Evolutionary conservation across 1,284 basidiomycete genomes (phyloP).

Genomic region (Marasmius oreades): DNA sequence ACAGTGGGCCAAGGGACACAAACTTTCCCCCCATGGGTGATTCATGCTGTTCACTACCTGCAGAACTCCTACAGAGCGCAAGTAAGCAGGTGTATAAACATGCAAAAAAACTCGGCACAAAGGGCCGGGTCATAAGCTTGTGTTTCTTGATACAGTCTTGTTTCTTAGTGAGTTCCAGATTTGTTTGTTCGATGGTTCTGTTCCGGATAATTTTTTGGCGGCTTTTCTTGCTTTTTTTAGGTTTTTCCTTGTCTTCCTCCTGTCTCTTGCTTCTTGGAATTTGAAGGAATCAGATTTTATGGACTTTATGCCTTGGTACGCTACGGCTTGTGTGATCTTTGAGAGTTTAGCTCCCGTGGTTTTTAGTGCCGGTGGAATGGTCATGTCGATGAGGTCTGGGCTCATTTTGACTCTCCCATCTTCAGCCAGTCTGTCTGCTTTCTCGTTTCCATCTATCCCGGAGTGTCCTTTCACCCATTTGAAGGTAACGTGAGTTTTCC

Average conservation of each 20-base stretch:
- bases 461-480: conserved; percentile 22
- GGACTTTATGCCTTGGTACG: conserved; percentile 22
- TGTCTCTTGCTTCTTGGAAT: not conserved
- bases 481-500: conserved; percentile 9
- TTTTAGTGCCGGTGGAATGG: conserved; percentile 8
- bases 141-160: conserved; percentile 22
- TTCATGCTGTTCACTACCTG: too few species aligned
- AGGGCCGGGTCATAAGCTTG: too few species aligned
- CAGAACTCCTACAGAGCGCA: too few species aligned
- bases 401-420: conserved; percentile 15
- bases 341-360: conserved; percentile 23
- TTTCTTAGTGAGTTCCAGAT: conserved; percentile 22
- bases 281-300: not conserved
- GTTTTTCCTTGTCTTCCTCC: conserved; percentile 1
- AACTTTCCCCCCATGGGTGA: too few species aligned
- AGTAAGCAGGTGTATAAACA: too few species aligned
- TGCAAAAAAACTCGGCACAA: too few species aligned
- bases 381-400: conserved; percentile 7
- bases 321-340: conserved; percentile 22
- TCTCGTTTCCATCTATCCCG: conserved; percentile 18
- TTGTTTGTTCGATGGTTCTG: too few species aligned
- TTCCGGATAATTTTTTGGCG: conserved; percentile 4
- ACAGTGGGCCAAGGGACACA: too few species aligned
- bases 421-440: conserved; percentile 17
- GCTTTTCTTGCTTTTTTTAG: not conserved